Evolutionary conservation across 2,329 filamentous ascomycete species (phyloP).

Genomic region (Dactylella cylindrospora): DNA sequence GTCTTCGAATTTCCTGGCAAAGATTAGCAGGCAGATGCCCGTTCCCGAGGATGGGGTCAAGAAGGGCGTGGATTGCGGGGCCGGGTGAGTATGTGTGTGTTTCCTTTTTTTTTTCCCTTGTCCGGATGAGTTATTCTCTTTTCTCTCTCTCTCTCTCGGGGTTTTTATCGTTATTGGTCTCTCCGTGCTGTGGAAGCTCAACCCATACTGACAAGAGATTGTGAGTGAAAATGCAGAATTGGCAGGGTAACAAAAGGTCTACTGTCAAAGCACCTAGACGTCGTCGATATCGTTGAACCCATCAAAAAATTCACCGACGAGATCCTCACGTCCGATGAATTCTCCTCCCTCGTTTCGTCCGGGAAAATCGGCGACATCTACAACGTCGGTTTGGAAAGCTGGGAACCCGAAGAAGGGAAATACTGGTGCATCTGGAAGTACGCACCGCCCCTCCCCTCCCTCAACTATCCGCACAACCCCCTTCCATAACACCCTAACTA

Average conservation of each 20-base stretch:
- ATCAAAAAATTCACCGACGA: constrained; percentile 74
- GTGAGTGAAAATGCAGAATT: constrained; percentile 60
- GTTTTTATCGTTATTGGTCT: no score
- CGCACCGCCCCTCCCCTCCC: neutral
- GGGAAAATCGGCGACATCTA: constrained; percentile 65
- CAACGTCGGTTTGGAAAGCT: constrained; percentile 73
- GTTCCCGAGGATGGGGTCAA: constrained; percentile 38
- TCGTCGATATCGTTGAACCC: constrained; percentile 82
- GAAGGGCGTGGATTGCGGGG: constrained; percentile 52
- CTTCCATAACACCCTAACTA: neutral
- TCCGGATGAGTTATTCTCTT: no score
- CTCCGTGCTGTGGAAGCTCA: no score
- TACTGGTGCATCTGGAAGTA: constrained; percentile 70
- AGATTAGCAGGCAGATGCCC: constrained; percentile 56
- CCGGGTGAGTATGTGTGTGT: constrained; percentile 50
- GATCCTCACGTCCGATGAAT: constrained; percentile 54
- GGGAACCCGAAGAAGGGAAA: constrained; percentile 57
- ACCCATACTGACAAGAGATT: neutral
- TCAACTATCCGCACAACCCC: neutral
- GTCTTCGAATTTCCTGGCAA: constrained; percentile 68
- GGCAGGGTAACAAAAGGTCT: constrained; percentile 79
- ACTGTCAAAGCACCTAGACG: constrained; percentile 62
- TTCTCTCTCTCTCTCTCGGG: no score
- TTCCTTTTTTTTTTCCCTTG: neutral
- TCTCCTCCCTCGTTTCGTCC: constrained; percentile 51